Base-by-base conservation (phyloP, 441 rosid species). In the Viola pubescens region DNA sequence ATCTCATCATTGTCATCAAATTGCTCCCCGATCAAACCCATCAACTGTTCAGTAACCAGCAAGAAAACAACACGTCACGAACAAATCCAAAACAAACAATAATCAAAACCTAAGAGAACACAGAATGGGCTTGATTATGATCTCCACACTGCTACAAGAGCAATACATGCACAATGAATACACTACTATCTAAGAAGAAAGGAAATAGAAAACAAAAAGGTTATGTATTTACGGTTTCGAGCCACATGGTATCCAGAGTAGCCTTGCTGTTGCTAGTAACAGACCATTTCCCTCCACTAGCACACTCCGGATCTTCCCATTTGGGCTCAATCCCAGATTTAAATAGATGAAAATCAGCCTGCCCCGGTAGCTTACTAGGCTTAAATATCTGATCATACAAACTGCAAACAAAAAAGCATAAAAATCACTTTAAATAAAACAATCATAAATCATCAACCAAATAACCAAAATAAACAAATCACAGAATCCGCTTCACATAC, bases 231-330 rank as follows among this genome's bases (percentile, higher is more conserved):
- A 89, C 92, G 56, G 97, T 88, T 69, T 89, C 81, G 10, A 94
- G 81, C 97, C 98, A 92, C 71, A 60, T 66, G 13, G 73, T 71
- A 68, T 94, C 98, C 46, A 94, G 81, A 65, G 72, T 76, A 11
- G 76, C 73, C 53, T 71, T 86, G 70, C 83, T 77, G 13, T 56
- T 16, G 60, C 79, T 76, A 11, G 63, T 66, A 68, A 81, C 76
- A 37, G 88, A 76, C 98, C 98, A 94, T 66, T 88, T 94, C 64
- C 98, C 97, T 41, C 98, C 98, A 44, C 83, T 82, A 40, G 92
- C 84, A 67, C 95, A 89, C 61, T 82, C 82, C n/a, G 97, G 96
- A 69, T 94, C 97, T 73, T 94, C 99, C 97, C 97, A 90, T 55
- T 86, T 90, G 4, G 99, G 98, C 56, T 94, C 96, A 12, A 94